These are phyloP conservation scores for Monosporascus sp. DNA, from an alignment of 2,329 filamentous ascomycete species.

Conservation along the genomic window DNA sequence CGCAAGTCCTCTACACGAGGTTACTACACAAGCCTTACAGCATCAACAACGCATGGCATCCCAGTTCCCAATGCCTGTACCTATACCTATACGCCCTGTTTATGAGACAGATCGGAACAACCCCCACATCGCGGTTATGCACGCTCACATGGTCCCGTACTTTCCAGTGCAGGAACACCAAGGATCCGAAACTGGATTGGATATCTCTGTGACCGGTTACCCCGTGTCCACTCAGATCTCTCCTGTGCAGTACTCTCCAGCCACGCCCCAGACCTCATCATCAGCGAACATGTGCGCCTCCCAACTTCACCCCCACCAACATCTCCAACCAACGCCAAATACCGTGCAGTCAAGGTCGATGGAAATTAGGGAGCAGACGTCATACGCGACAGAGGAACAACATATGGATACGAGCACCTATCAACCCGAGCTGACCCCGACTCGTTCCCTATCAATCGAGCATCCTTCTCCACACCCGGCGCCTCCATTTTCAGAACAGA, in stretches of 20 bases:
- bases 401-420: not conserved
- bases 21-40: constrained; percentile 35
- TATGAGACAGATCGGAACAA: constrained; percentile 59
- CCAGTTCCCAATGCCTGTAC: constrained; percentile 43
- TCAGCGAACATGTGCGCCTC: constrained; percentile 54
- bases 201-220: constrained; percentile 43
- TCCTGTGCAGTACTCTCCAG: constrained; percentile 52
- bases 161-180: constrained; percentile 49
- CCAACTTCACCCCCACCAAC: too few species aligned
- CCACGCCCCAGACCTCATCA: constrained; percentile 47
- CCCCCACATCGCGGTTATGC: constrained; percentile 57
- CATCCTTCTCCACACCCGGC: not conserved
- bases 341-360: too few species aligned
- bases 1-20: constrained; percentile 37
- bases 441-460: not conserved
- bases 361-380: too few species aligned
- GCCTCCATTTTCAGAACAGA: not conserved
- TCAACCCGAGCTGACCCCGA: not conserved
- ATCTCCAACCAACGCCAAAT: too few species aligned
- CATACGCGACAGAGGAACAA: too few species aligned
- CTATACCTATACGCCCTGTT: constrained; percentile 40
- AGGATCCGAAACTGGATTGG: constrained; percentile 39
- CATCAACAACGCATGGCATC: constrained; percentile 44
- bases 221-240: constrained; percentile 51
- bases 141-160: constrained; percentile 43